phyloP scores from a whole-genome alignment of 495 filamentous ascomycete species.

The Neurospora sp. region DNA sequence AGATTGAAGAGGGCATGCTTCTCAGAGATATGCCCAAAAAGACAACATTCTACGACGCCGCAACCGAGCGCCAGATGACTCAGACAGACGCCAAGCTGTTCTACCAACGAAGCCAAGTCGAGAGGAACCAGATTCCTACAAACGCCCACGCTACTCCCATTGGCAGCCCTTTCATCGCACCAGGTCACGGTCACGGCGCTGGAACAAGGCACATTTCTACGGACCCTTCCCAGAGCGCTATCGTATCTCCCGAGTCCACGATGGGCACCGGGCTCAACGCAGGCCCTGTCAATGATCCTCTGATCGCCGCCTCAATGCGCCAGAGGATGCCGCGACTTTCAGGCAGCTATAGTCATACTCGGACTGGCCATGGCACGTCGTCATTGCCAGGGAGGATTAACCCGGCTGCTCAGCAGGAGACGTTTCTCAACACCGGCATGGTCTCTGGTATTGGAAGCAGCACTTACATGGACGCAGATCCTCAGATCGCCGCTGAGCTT shows the following conservation, averaged over 20 bases:
- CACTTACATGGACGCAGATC: slow-evolving; percentile 47
- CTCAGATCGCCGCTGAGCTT: slow-evolving; percentile 70
- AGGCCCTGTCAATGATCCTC: slow-evolving; percentile 3
- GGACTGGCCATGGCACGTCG: slow-evolving; percentile 7
- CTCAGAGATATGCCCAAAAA: slow-evolving; percentile 65
- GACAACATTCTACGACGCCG: slow-evolving; percentile 76
- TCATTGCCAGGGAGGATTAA: slow-evolving; percentile 21
- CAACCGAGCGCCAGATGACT: slow-evolving; percentile 82
- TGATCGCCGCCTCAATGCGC: background rate
- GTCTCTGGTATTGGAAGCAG: slow-evolving; percentile 24
- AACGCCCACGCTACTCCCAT: slow-evolving; percentile 35
- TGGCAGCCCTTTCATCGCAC: slow-evolving; percentile 40
- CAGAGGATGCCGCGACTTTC: background rate
- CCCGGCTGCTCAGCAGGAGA: slow-evolving; percentile 17
- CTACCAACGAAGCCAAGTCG: slow-evolving; percentile 79
- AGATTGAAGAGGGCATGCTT: slow-evolving; percentile 50
- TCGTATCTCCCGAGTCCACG: slow-evolving; percentile 9
- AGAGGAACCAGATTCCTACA: slow-evolving; percentile 40
- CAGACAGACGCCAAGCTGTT: slow-evolving; percentile 90
- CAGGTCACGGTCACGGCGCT: slow-evolving; percentile 21
- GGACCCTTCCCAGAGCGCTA: slow-evolving; percentile 7
- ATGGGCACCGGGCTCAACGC: slow-evolving; percentile 2
- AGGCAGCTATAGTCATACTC: slow-evolving; percentile 10
- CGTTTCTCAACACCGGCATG: slow-evolving; percentile 17
- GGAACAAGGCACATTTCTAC: slow-evolving; percentile 11